Base-by-base conservation (phyloP, 345 rosid genomes). In the Salix arbutifolia region DNA sequence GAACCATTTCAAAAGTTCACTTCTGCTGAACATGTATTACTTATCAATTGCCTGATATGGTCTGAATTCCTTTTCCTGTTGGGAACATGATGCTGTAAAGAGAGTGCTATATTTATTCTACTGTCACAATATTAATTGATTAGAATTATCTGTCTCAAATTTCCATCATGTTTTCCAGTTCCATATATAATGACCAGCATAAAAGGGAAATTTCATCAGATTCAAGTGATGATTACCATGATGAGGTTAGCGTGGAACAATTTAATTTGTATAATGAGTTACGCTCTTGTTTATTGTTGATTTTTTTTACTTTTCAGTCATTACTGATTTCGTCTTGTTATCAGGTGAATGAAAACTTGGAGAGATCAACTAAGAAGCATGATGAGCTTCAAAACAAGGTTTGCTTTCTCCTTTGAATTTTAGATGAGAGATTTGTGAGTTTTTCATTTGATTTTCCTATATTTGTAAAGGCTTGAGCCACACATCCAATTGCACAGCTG, bases 321-420 rank as follows among this genome's bases (percentile, higher is more conserved):
- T 50, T 69, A 37, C 35, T 40, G 77, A 76, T 48, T 72, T 25
- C 42, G 26, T 64, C 61, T 25, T 61, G 9, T 84, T 62, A 44
- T 74, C 86, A 91, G 99, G 86, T 81, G 65, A 90, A 89, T 83
- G 89, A 87, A 38, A 81, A 86, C 61, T 65, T 95, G 46, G 93
- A 89, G 58, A 71, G 77, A 67, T 80, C 87, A 40, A 83, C 82
- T 78, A 86, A 82, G 79, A 84, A 52, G 80, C 89, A 83, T 33
- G 88, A 90, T 73, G 87, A 70, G 28, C 90, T 91, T 71, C 86
- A 82, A 77, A 83, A 81, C 50, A 91, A 93, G 96, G 98, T 95
- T 71, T 74, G 84, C 46, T 40, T 40, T 16, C 46, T 65, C 9
- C 74, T 44, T 48, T 18, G 56, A 62, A 44, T 56, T 75, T 65